These are phyloP conservation scores for Pulicaria dysenterica DNA, from an alignment of 129 eudicot genomes.

Conservation along the genomic window DNA sequence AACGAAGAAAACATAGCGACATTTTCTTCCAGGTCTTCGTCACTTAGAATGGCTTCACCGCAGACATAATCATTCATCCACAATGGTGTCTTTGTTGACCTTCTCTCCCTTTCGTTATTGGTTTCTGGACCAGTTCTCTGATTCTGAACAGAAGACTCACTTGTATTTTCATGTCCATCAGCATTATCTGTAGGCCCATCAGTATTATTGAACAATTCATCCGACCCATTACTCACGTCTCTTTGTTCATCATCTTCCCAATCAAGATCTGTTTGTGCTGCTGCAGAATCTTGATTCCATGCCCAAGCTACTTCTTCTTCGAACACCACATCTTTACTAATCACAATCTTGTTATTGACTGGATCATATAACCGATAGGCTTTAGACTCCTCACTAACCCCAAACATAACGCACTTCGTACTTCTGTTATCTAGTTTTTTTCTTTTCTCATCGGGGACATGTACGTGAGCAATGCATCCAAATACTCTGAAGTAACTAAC, in stretches of 20 bases:
- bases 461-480: background rate
- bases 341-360: background rate
- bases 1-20: background rate
- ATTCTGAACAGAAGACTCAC: too few relatives aligned
- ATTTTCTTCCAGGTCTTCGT: rapidly evolving
- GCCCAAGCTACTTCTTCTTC: background rate
- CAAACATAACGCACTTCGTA: background rate
- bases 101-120: too few relatives aligned
- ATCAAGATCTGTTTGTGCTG: too few relatives aligned
- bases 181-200: too few relatives aligned
- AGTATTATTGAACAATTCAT: too few relatives aligned
- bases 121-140: too few relatives aligned
- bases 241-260: background rate
- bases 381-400: background rate
- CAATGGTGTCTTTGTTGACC: too few relatives aligned
- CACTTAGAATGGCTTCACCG: too few relatives aligned
- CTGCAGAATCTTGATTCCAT: background rate
- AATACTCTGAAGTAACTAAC: background rate
- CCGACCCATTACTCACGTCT: too few relatives aligned
- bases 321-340: background rate
- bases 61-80: too few relatives aligned
- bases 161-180: too few relatives aligned
- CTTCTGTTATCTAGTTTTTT: background rate
- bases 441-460: background rate
- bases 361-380: background rate